phyloP scores from a whole-genome alignment of 192 early-diverging fungal species.

The Umbelopsis ramanniana region DNA sequence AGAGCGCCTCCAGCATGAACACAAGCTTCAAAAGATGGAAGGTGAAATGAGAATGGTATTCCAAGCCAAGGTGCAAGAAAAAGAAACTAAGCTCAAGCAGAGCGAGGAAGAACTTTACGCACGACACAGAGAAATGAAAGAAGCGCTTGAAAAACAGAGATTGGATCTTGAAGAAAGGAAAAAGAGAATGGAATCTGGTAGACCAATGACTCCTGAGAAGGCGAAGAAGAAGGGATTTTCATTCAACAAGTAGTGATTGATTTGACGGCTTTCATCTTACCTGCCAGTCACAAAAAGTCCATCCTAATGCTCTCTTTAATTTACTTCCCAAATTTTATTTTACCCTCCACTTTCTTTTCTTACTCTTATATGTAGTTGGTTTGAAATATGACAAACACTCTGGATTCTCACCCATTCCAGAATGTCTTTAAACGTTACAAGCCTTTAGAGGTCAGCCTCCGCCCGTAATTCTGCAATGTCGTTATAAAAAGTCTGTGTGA shows the following conservation, averaged over 20 bases:
- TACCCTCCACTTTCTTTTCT: background rate
- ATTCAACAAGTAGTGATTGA: conserved; percentile 52
- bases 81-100: conserved; percentile 98
- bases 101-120: conserved; percentile 96
- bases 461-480: too few relatives aligned
- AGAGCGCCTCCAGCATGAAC: conserved; percentile 91
- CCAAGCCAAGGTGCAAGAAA: conserved; percentile 99
- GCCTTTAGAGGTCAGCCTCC: conserved; percentile 21
- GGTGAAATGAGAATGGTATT: conserved; percentile 98
- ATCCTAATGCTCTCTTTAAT: background rate
- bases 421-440: conserved; percentile 25
- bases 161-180: conserved; percentile 96
- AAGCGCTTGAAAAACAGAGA: conserved; percentile 93
- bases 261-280: too few relatives aligned
- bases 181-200: conserved; percentile 77
- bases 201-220: conserved; percentile 79
- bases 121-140: conserved; percentile 98
- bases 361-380: conserved; percentile 18
- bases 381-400: conserved; percentile 20
- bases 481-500: too few relatives aligned
- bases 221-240: conserved; percentile 70
- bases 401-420: conserved; percentile 26
- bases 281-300: conserved; percentile 16
- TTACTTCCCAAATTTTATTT: background rate
- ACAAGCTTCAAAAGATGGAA: conserved; percentile 98